phyloP scores from a whole-genome alignment of 495 filamentous ascomycete species.

The Annulohypoxylon maeteangense region DNA sequence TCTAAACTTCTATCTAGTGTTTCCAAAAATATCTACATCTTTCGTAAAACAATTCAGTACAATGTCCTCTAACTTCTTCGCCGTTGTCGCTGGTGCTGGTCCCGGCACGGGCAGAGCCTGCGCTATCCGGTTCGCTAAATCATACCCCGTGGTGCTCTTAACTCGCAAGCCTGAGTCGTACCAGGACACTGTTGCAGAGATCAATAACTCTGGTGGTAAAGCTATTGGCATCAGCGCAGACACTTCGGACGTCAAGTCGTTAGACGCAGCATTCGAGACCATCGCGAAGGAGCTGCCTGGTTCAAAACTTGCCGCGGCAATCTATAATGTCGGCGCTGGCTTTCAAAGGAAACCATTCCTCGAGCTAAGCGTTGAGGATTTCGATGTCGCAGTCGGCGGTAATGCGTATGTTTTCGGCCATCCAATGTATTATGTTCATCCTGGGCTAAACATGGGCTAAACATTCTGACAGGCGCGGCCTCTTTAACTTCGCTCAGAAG shows the following conservation, averaged over 20 bases:
- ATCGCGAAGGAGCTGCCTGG: constrained; percentile 68
- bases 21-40: constrained; percentile 1
- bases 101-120: constrained; percentile 69
- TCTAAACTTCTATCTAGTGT: constrained; percentile 69
- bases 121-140: constrained; percentile 73
- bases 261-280: constrained; percentile 72
- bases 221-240: constrained; percentile 83
- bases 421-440: background rate
- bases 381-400: constrained; percentile 62
- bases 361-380: constrained; percentile 74
- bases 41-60: constrained; percentile 49
- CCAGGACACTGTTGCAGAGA: constrained; percentile 74
- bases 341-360: constrained; percentile 84
- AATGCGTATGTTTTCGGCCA: constrained; percentile 67
- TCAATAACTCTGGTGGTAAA: constrained; percentile 73
- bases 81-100: constrained; percentile 76
- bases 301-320: constrained; percentile 73
- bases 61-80: constrained; percentile 60
- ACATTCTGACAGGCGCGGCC: constrained; percentile 65
- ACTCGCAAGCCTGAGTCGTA: constrained; percentile 76
- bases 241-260: constrained; percentile 68
- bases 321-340: constrained; percentile 82
- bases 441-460: constrained; percentile 7
- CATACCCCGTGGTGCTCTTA: constrained; percentile 81
- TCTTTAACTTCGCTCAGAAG: constrained; percentile 80